Evolutionary conservation across 202 grass and related monocot genomes (phyloP).

Genomic region (Elaeis oleifera): DNA sequence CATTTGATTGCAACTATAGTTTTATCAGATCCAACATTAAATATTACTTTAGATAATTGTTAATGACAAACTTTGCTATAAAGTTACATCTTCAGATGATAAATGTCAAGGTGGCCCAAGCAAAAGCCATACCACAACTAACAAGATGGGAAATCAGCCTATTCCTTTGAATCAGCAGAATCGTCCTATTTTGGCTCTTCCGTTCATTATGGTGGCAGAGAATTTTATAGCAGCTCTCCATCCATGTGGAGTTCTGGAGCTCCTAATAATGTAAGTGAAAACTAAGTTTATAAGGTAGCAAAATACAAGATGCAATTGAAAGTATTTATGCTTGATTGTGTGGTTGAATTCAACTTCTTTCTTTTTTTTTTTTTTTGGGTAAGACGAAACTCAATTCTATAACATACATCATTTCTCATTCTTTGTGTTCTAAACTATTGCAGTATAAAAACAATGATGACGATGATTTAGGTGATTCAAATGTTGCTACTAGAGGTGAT

Average conservation of each 20-base stretch:
- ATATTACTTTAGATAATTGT: neutral
- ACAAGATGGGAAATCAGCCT: conserved; percentile 46
- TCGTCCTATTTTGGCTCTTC: conserved; percentile 76
- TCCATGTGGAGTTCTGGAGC: conserved; percentile 34
- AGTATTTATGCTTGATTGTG: no score
- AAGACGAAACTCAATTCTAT: no score
- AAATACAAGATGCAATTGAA: no score
- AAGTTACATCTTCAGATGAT: neutral
- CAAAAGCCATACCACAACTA: conserved; percentile 29
- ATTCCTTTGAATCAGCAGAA: conserved; percentile 38
- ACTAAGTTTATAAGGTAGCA: no score
- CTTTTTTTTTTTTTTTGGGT: no score
- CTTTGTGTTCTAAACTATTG: no score
- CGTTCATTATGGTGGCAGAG: conserved; percentile 84
- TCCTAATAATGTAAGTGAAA: conserved; percentile 40
- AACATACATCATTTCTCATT: no score
- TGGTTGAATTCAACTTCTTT: no score
- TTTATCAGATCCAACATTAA: neutral
- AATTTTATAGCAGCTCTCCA: conserved; percentile 59
- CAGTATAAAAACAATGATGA: neutral
- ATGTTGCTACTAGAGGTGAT: conserved; percentile 29
- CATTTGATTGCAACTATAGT: neutral
- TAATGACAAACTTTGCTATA: no score
- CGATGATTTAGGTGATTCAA: no score
- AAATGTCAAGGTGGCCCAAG: conserved; percentile 24